Conservation (phyloP, 495 filamentous ascomycete genomes). For the Pyrenula aspistea region DNA sequence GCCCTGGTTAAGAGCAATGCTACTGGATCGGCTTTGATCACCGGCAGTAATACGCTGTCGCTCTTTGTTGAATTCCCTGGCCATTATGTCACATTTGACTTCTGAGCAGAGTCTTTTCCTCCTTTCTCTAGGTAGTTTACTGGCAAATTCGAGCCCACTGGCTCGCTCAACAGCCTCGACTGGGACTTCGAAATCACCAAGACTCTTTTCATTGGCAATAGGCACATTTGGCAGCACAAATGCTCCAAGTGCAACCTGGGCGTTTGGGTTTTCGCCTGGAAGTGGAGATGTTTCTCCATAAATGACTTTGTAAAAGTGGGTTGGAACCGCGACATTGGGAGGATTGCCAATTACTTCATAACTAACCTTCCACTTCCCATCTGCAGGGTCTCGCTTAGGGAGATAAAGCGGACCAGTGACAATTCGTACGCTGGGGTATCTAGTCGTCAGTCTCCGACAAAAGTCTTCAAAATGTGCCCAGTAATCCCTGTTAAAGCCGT, state of each 20-base stretch:
- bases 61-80: conserved; percentile 55
- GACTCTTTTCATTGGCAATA: conserved; percentile 75
- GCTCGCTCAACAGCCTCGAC: conserved; percentile 85
- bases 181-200: conserved; percentile 88
- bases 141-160: conserved; percentile 80
- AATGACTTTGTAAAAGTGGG: conserved; percentile 98
- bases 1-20: not conserved
- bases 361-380: conserved; percentile 87
- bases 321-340: conserved; percentile 90
- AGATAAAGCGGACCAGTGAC: conserved; percentile 92
- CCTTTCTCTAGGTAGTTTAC: conserved; percentile 57
- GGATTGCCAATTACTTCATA: conserved; percentile 97
- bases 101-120: conserved; percentile 78
- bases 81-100: conserved; percentile 63
- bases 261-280: conserved; percentile 26
- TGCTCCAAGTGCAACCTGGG: conserved; percentile 79
- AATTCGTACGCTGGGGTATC: conserved; percentile 81
- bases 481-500: conserved; percentile 97
- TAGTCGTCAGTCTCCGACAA: conserved; percentile 65
- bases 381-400: conserved; percentile 58
- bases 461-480: conserved; percentile 99
- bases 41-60: not conserved
- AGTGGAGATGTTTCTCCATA: conserved; percentile 72
- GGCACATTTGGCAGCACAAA: conserved; percentile 90
- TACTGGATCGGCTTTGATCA: not conserved